Percentiles rank a stretch among this genome's conserved stretches.
Conservation (phyloP, 305 asterid species). For the Ilex paraguariensis region DNA sequence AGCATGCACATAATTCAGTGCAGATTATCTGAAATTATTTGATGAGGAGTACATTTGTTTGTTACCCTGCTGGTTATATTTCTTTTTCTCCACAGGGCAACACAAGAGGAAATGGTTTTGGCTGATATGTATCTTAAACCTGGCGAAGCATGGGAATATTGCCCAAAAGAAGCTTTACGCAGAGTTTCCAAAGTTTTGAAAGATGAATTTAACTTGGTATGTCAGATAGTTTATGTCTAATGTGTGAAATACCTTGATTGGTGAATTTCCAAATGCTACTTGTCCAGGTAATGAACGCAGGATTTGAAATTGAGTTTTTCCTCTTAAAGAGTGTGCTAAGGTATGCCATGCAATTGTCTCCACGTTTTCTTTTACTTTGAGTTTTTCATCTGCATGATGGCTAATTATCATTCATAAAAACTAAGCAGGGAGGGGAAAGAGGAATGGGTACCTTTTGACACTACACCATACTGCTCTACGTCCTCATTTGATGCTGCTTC, state of each 20-base stretch:
- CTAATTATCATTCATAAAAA: conserved; percentile 19
- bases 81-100: conserved; percentile 53
- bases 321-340: conserved; percentile 51
- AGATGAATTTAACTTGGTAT: conserved; percentile 88
- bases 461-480: conserved; percentile 70
- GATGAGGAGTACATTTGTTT: neutral
- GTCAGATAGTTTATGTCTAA: conserved; percentile 9
- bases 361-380: conserved; percentile 11
- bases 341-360: conserved; percentile 36
- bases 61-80: neutral
- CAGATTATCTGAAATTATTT: neutral
- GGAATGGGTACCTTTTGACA: conserved; percentile 84
- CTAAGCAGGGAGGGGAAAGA: conserved; percentile 71
- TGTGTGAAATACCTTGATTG: conserved; percentile 11
- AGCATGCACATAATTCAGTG: neutral
- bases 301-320: conserved; percentile 86
- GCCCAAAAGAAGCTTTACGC: conserved; percentile 88
- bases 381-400: conserved; percentile 9
- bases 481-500: conserved; percentile 78
- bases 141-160: conserved; percentile 86
- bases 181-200: conserved; percentile 68
- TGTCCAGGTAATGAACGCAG: conserved; percentile 83
- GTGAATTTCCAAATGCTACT: conserved; percentile 20
- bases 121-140: conserved; percentile 85
- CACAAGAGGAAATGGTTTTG: conserved; percentile 87